A percentile compares a stretch with the other conserved stretches of the same genome.
These are phyloP conservation scores for Paramecium sonneborni DNA, from an alignment of 73 alveolate genomes.

Conservation along the genomic window DNA sequence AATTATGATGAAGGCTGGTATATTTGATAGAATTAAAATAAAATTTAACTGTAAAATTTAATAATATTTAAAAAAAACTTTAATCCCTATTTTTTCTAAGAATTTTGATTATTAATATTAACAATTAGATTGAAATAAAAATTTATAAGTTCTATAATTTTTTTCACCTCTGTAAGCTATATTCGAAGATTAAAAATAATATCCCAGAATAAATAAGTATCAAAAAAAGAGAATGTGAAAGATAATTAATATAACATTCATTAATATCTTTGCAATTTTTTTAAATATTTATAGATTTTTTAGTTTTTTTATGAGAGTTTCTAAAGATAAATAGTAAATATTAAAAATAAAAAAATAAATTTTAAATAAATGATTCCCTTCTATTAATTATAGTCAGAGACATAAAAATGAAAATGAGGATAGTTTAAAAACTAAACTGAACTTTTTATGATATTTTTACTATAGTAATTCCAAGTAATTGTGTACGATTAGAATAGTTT, in stretches of 20 bases:
- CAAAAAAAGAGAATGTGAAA: not conserved
- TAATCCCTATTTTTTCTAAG: too few relatives aligned
- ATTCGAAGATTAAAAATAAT: not conserved
- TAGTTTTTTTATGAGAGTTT: not conserved
- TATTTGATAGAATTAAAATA: too few relatives aligned
- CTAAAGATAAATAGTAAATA: not conserved
- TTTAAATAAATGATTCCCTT: not conserved
- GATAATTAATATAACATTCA: not conserved
- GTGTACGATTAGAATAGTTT: conserved; percentile 59
- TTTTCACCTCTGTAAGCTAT: not conserved
- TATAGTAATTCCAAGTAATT: conserved; percentile 38
- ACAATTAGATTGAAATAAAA: not conserved
- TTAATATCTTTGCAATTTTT: not conserved
- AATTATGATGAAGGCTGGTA: too few relatives aligned
- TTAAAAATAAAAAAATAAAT: not conserved
- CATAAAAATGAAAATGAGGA: not conserved
- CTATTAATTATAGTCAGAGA: not conserved
- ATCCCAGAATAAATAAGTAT: not conserved
- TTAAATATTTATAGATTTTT: not conserved
- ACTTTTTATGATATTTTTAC: conserved; percentile 50
- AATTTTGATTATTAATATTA: too few relatives aligned
- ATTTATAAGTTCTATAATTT: not conserved
- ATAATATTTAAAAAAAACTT: too few relatives aligned
- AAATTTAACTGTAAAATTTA: too few relatives aligned
- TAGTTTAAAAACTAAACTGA: not conserved